Conservation (phyloP, 2,329 filamentous ascomycete genomes). For the Aspergillus pseudoviridinutans region DNA sequence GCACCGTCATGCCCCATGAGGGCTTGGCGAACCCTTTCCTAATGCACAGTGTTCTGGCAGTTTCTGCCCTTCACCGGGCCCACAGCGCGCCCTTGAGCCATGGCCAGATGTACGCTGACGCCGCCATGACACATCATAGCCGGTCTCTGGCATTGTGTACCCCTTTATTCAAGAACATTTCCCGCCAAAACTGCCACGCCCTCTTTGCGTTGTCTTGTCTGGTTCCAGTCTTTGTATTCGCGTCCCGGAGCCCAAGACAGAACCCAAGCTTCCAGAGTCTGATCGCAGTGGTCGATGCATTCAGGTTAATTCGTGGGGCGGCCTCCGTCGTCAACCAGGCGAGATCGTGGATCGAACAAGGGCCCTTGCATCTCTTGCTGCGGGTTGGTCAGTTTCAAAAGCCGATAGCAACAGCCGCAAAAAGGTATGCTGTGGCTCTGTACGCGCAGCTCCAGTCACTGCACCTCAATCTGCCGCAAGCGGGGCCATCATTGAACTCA, state of each 20-base stretch:
- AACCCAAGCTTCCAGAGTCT: background rate
- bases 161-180: slow-evolving; percentile 6
- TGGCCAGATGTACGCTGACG: slow-evolving; percentile 1
- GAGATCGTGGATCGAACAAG: slow-evolving; percentile 10
- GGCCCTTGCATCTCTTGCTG: slow-evolving; percentile 3
- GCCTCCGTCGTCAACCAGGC: slow-evolving; percentile 8
- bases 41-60: slow-evolving; percentile 11
- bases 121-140: slow-evolving; percentile 9
- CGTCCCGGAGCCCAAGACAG: background rate
- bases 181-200: slow-evolving; percentile 8
- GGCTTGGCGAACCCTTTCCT: slow-evolving; percentile 8
- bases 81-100: background rate
- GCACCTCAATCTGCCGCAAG: too few species aligned
- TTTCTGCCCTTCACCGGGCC: slow-evolving; percentile 8
- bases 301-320: slow-evolving; percentile 7
- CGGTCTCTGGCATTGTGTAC: slow-evolving; percentile 6
- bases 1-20: slow-evolving; percentile 3
- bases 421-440: background rate
- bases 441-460: background rate
- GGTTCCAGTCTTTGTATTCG: slow-evolving; percentile 6
- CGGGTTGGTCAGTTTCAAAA: background rate
- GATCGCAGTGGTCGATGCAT: slow-evolving; percentile 6
- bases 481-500: too few species aligned
- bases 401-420: background rate
- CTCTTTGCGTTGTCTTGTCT: slow-evolving; percentile 12